Percentiles rank a stretch among this genome's conserved stretches.
Conservation (phyloP, 176 grass and related monocot genomes). For the Carex littledalei region DNA sequence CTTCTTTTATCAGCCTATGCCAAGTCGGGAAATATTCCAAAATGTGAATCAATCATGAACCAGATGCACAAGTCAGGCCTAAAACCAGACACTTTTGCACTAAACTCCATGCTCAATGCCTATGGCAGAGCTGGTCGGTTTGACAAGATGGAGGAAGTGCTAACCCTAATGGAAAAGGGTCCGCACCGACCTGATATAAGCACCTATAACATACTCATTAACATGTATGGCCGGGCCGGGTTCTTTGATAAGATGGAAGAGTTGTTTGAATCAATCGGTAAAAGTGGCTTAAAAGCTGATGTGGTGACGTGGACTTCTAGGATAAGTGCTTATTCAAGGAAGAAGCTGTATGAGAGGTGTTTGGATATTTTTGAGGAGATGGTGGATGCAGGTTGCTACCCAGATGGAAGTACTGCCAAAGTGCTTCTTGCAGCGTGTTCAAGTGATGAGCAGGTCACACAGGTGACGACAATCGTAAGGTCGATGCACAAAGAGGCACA, state of each 20-base stretch:
- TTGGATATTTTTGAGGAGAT: constrained; percentile 86
- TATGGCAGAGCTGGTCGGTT: constrained; percentile 61
- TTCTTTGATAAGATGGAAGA: constrained; percentile 80
- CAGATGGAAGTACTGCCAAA: constrained; percentile 77
- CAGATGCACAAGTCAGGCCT: constrained; percentile 85
- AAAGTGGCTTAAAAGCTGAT: constrained; percentile 51
- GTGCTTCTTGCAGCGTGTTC: constrained; percentile 79
- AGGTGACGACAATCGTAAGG: constrained; percentile 65
- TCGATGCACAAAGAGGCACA: constrained; percentile 82
- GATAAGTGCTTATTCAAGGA: constrained; percentile 68
- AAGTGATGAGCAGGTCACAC: constrained; percentile 58
- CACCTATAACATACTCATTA: constrained; percentile 86
- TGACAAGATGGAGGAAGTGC: constrained; percentile 78
- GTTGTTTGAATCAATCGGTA: constrained; percentile 31
- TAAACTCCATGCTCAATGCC: constrained; percentile 94
- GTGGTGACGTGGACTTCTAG: constrained; percentile 83
- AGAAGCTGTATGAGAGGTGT: constrained; percentile 63
- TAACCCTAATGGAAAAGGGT: constrained; percentile 50
- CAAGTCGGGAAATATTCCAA: constrained; percentile 58
- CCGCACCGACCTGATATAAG: constrained; percentile 30
- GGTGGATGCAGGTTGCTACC: constrained; percentile 79
- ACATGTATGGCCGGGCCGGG: constrained; percentile 58
- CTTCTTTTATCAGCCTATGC: constrained; percentile 79
- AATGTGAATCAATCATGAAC: constrained; percentile 77
- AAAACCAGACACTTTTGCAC: constrained; percentile 54